phyloP scores from a whole-genome alignment of 1,284 basidiomycete genomes.

The Testicularia cyperi region DNA sequence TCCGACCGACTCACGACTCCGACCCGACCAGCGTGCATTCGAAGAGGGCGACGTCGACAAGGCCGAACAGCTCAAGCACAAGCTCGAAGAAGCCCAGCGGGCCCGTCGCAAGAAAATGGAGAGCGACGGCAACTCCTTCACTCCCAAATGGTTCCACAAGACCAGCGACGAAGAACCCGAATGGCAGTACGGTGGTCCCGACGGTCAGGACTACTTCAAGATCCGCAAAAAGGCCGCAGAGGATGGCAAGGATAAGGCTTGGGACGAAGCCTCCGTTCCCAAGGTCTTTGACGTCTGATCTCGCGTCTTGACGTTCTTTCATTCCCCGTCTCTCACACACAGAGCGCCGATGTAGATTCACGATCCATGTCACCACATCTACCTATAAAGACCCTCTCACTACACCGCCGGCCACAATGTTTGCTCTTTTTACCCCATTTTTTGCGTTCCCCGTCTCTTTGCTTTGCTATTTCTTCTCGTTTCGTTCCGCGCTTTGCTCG shows the following conservation, averaged over 20 bases:
- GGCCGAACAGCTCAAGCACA: constrained; percentile 75
- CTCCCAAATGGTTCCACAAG: constrained; percentile 55
- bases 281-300: constrained; percentile 37
- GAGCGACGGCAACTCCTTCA: constrained; percentile 36
- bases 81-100: constrained; percentile 69
- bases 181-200: constrained; percentile 47
- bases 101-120: constrained; percentile 61
- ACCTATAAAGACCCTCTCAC: too few relatives aligned
- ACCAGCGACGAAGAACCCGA: constrained; percentile 22
- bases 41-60: constrained; percentile 76
- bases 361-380: too few relatives aligned
- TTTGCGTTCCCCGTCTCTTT: too few relatives aligned
- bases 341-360: too few relatives aligned
- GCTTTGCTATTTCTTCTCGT: too few relatives aligned
- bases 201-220: constrained; percentile 45
- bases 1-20: constrained; percentile 78
- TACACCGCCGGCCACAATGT: too few relatives aligned
- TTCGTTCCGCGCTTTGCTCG: too few relatives aligned
- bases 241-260: constrained; percentile 2
- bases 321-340: too few relatives aligned
- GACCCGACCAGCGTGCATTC: constrained; percentile 82
- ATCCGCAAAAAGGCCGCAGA: constrained; percentile 18
- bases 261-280: constrained; percentile 11
- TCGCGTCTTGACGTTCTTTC: too few relatives aligned
- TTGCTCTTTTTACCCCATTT: too few relatives aligned